phyloP scores from a whole-genome alignment of 805 yeast species.

The Candida silvatica region DNA sequence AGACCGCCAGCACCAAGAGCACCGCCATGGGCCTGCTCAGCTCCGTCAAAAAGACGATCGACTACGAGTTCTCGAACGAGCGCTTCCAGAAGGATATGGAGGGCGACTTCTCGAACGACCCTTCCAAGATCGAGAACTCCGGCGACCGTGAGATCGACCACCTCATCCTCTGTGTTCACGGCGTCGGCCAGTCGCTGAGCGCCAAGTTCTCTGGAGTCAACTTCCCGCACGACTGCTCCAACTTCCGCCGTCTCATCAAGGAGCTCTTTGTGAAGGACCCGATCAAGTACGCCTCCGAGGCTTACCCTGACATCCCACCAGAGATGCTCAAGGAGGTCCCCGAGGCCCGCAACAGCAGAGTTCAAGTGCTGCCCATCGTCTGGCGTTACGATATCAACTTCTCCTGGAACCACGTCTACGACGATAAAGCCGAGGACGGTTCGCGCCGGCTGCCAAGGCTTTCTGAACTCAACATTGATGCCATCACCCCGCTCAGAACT shows the following conservation, averaged over 20 bases:
- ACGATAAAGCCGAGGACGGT: conserved; percentile 29
- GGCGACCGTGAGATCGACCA: conserved; percentile 36
- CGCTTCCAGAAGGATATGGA: conserved; percentile 39
- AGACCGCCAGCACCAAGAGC: neutral
- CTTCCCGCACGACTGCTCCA: conserved; percentile 77
- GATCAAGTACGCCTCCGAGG: conserved; percentile 29
- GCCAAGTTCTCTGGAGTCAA: conserved; percentile 70
- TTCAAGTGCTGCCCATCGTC: conserved; percentile 83
- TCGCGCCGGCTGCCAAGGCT: conserved; percentile 48
- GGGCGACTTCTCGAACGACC: conserved; percentile 39
- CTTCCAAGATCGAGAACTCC: conserved; percentile 29
- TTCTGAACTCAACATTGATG: conserved; percentile 66
- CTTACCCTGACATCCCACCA: conserved; percentile 24
- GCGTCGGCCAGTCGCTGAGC: conserved; percentile 88
- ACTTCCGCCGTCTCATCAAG: conserved; percentile 51
- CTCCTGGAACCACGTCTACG: conserved; percentile 34
- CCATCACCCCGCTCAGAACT: conserved; percentile 68
- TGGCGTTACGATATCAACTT: conserved; percentile 82
- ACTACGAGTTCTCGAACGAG: conserved; percentile 16
- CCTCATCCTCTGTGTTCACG: conserved; percentile 84
- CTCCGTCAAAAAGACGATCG: conserved; percentile 7
- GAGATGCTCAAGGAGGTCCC: conserved; percentile 14
- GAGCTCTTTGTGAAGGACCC: conserved; percentile 34
- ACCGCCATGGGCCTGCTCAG: conserved; percentile 4
- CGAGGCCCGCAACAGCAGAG: conserved; percentile 37